Base-by-base conservation (phyloP, 106 monocot species). In the Allium sativum region DNA sequence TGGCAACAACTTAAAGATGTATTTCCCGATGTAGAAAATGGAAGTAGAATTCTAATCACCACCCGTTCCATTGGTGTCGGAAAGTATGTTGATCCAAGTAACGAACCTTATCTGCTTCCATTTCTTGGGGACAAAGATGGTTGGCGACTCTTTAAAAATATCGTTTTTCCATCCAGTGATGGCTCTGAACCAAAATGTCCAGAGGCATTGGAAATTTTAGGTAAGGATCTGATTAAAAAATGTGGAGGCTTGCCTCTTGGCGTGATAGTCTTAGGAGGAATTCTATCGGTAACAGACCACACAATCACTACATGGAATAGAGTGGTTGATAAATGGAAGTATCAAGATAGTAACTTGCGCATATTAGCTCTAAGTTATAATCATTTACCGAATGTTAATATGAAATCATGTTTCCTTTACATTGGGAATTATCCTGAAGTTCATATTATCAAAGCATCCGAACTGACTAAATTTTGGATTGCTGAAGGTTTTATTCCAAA, bases 391-490 rank as follows among this genome's bases (percentile, higher is more conserved):
- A 12, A 58, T 17, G 18, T 72, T 15, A 21, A 44, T 15, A 43
- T 83, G 58, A 83, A 82, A 58, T 54, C 67, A 3, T 88, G 87
- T 60, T 88, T 79, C 21, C 70, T 77, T 10, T 83, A 77, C 21
- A 40, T 79, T 21, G 68, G 65, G 22, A 41, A 59, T 21, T 83
- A 74, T 47, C 82, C 71, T 0, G 70, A 72, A 42, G 79, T 76
- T 61, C 53, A 9, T 31, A 52, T 58, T 44, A 80, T 88, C 52
- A 58, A 61, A n/a, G 62, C 67, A 12, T 18, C 58, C 2, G 74
- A 74, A 18, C 54, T 88, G 61, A 66, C 67, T 16, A 61, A 44
- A 51, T 7, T 83, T 12, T 83, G 83, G 87, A 69, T 77, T 43
- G 83, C 71, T 20, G 80, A 88, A 50, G 79, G 77, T 7, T 71